phyloP scores from a whole-genome alignment of 208 protist genomes.

The Strigomonas oncopelti region DNA sequence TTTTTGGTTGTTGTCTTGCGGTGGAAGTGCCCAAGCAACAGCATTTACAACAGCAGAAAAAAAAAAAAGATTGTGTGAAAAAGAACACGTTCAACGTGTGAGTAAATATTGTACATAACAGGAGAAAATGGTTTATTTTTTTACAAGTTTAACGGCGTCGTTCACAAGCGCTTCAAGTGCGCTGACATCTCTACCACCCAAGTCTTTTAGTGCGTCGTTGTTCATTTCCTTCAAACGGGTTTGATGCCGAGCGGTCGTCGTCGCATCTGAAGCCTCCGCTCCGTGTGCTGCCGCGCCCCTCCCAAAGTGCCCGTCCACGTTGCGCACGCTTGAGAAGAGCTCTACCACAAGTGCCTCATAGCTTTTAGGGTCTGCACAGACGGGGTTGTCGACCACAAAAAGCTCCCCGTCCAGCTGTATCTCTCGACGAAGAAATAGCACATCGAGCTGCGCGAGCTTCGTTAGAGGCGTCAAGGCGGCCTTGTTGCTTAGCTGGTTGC shows the following conservation, averaged over 20 bases:
- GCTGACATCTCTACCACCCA: neutral
- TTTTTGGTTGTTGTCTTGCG: no score
- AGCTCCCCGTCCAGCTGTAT: conserved; percentile 32
- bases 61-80: no score
- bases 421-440: conserved; percentile 40
- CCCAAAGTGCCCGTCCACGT: conserved; percentile 46
- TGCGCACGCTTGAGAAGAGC: conserved; percentile 27
- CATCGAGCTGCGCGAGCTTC: conserved; percentile 31
- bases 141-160: neutral
- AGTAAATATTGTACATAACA: neutral
- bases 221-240: neutral
- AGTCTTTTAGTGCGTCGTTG: neutral
- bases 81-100: no score
- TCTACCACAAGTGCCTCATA: conserved; percentile 33
- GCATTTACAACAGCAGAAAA: no score
- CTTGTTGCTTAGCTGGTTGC: conserved; percentile 52
- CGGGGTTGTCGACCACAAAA: conserved; percentile 72
- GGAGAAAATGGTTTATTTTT: no score
- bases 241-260: no score
- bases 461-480: conserved; percentile 33
- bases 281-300: neutral
- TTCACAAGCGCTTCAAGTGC: neutral
- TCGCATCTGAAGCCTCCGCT: no score
- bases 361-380: conserved; percentile 38
- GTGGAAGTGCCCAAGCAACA: no score